A percentile compares a stretch with the other conserved stretches of the same genome.
phyloP scores from a whole-genome alignment of 768 basidiomycete genomes.

The Agaricus subrufescens region DNA sequence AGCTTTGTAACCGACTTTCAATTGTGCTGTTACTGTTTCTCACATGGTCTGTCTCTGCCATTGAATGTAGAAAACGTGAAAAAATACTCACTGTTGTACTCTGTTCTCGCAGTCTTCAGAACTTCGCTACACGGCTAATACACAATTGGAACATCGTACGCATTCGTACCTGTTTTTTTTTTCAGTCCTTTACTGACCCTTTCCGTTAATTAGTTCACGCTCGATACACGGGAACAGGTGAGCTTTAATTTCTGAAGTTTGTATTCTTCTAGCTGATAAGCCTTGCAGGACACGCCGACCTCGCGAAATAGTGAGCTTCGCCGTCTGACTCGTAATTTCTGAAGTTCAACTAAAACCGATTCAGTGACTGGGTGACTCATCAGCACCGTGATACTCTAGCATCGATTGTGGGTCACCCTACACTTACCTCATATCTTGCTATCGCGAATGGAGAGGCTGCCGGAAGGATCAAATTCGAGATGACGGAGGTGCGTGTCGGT shows the following conservation, averaged over 20 bases:
- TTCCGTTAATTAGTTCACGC: constrained; percentile 68
- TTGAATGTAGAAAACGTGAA: too few species aligned
- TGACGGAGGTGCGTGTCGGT: constrained; percentile 74
- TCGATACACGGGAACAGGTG: constrained; percentile 93
- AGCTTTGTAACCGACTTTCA: too few species aligned
- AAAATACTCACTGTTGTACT: too few species aligned
- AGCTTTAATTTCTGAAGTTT: constrained; percentile 19
- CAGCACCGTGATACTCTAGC: constrained; percentile 93
- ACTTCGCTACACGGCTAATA: constrained; percentile 92
- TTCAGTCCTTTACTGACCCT: not conserved
- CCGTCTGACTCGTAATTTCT: not conserved
- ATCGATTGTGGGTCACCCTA: constrained; percentile 88
- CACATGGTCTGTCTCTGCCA: too few species aligned
- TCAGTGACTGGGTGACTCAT: constrained; percentile 95
- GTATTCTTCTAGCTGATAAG: constrained; percentile 2
- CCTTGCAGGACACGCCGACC: constrained; percentile 81
- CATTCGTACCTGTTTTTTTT: constrained; percentile 10
- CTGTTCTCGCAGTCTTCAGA: constrained; percentile 66
- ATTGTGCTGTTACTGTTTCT: too few species aligned
- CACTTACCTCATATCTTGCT: constrained; percentile 80
- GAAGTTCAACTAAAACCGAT: not conserved
- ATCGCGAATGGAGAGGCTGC: constrained; percentile 94
- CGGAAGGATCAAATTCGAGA: constrained; percentile 87
- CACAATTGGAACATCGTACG: constrained; percentile 91
- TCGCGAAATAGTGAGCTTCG: constrained; percentile 84